Conservation (phyloP, 2,329 filamentous ascomycete species). For the Orbilia quercus region DNA sequence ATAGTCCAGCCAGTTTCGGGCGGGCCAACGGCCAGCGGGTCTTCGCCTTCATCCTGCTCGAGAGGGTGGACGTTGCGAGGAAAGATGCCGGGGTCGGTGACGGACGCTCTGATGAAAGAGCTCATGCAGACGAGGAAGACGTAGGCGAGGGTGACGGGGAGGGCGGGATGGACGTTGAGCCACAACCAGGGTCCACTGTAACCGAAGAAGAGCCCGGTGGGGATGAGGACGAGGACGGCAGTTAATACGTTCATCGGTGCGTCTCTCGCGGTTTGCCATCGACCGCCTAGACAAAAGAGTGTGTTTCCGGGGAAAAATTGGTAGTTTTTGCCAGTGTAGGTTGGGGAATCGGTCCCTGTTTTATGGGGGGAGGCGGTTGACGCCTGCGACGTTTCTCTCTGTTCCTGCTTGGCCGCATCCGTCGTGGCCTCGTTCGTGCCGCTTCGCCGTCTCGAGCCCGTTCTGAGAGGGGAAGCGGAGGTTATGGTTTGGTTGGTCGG, state of each 20-base stretch:
- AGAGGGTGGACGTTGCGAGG: conserved; percentile 84
- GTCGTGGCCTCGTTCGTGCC: conserved; percentile 32
- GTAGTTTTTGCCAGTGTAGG: conserved; percentile 74
- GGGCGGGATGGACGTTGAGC: conserved; percentile 84
- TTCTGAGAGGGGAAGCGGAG: conserved; percentile 61
- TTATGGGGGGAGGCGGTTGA: conserved; percentile 31
- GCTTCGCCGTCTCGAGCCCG: conserved; percentile 61
- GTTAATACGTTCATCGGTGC: conserved; percentile 90
- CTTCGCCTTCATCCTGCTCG: conserved; percentile 74
- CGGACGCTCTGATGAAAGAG: conserved; percentile 91
- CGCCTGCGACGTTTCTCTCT: conserved; percentile 41
- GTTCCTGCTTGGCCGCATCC: conserved; percentile 33
- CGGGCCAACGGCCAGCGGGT: conserved; percentile 83
- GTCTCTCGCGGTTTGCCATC: conserved; percentile 87
- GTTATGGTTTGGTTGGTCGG: conserved; percentile 58
- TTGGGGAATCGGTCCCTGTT: conserved; percentile 13
- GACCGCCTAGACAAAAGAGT: conserved; percentile 84
- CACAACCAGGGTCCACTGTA: conserved; percentile 80
- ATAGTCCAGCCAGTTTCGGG: conserved; percentile 93
- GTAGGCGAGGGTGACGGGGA: conserved; percentile 91
- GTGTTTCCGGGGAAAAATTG: conserved; percentile 96
- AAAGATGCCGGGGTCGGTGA: conserved; percentile 91
- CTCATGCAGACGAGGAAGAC: conserved; percentile 90
- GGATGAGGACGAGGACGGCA: conserved; percentile 80
- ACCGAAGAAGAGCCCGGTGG: conserved; percentile 82